Base-by-base conservation (phyloP, 768 basidiomycete genomes). In the Mrakia gelida region DNA sequence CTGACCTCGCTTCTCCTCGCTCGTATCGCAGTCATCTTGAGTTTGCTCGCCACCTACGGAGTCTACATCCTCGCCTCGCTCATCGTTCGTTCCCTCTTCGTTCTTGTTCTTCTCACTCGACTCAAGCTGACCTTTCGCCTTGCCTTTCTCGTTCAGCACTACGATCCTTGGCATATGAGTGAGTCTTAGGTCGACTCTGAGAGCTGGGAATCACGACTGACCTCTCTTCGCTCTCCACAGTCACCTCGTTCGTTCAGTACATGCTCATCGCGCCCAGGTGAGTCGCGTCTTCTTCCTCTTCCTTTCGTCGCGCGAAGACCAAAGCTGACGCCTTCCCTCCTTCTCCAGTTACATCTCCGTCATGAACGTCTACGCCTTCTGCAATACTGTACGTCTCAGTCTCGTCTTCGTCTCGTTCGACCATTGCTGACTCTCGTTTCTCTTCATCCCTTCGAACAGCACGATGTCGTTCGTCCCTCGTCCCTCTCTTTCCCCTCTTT, bases 161-260 rank as follows among this genome's bases (percentile, higher is more conserved):
- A 97, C 81, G 95, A 98, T 81, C 96, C 96, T 2, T 97, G 95
- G 94, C 97, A 99, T 84, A 92, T 99, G 94, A 87, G 83, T 84
- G 65, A 30, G 65, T 18, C 21, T 13, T 9, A 9, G 28, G 4
- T 10, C 30, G 15, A 30, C 13, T 34, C 63, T 16, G 59, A 10
- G 26, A 61, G 2, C 5, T 8, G 5, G 59, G n/a, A n/a, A 67
- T 10, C 5, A 18, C 0, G 7, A 13, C 28, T 54, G 28, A 21
- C 34, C n/a, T 30, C 7, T 34, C 32, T 32, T 45, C 34, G 4
- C 16, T 72, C 11, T n/a, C 18, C 16, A 2, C 63, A 82, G 81
- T 99, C 82, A 98, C 97, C 0, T 93, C 92, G 8, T 95, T 98
- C 85, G 38, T 95, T n/a, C 70, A 95, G 83, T 96, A 95, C 82